Percentiles rank a stretch among this genome's conserved stretches.
Evolutionary conservation across 129 eudicot genomes (phyloP).

Genomic region (Apium graveolens): DNA sequence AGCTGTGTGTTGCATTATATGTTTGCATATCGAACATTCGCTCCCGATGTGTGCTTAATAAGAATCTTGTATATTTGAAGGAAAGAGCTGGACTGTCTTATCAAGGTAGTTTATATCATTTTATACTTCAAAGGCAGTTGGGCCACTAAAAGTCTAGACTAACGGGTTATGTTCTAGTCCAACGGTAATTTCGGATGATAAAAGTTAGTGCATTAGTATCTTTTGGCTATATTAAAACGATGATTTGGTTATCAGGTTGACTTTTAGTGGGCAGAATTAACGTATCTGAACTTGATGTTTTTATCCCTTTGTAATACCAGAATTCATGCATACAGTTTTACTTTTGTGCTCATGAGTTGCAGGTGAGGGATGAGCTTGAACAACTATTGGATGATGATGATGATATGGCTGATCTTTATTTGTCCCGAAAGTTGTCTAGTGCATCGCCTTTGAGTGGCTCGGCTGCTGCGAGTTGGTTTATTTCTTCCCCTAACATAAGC

Average conservation of each 20-base stretch:
- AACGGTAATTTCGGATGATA: background rate
- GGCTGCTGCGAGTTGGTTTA: conserved; percentile 68
- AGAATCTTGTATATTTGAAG: background rate
- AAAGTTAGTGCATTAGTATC: background rate
- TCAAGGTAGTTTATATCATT: background rate
- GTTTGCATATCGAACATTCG: background rate
- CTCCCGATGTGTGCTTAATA: background rate
- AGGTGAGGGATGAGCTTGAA: conserved; percentile 98
- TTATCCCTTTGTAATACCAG: background rate
- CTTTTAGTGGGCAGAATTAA: background rate
- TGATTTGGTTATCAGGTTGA: background rate
- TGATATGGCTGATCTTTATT: conserved; percentile 92
- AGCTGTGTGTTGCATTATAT: background rate
- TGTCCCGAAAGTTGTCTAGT: conserved; percentile 70
- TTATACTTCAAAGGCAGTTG: background rate
- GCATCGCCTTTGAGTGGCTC: conserved; percentile 79
- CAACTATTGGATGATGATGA: conserved; percentile 92
- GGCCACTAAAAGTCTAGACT: background rate
- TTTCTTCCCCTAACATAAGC: conserved; percentile 71
- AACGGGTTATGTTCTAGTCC: background rate
- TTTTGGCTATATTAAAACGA: background rate
- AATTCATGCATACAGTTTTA: background rate
- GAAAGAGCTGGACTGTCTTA: background rate
- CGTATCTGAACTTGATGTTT: background rate
- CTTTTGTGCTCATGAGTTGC: conserved; percentile 8